phyloP scores from a whole-genome alignment of 2,329 filamentous ascomycete species.

The Monosporascus sp. region DNA sequence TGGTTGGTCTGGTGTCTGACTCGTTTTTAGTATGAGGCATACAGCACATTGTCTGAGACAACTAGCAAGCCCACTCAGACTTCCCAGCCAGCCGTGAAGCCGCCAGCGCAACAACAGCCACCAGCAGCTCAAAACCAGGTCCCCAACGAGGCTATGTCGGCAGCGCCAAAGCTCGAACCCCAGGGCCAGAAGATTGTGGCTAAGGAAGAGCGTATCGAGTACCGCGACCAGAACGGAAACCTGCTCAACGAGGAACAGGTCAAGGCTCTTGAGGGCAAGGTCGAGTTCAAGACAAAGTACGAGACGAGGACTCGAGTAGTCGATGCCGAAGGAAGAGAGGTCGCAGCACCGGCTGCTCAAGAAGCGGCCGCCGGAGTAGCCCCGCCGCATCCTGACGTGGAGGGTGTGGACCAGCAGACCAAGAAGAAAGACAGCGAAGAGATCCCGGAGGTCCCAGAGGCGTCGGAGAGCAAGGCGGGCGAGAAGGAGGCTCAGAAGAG shows the following conservation, averaged over 20 bases:
- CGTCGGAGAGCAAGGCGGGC: constrained; percentile 48
- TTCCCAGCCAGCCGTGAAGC: constrained; percentile 14
- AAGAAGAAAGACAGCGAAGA: constrained; percentile 35
- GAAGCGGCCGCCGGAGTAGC: constrained; percentile 39
- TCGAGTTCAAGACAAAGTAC: constrained; percentile 91
- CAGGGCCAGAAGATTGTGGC: constrained; percentile 41
- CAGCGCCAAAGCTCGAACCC: constrained; percentile 41
- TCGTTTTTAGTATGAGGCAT: constrained; percentile 42
- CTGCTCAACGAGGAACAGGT: constrained; percentile 80
- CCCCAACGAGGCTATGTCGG: constrained; percentile 35
- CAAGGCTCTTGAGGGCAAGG: constrained; percentile 78
- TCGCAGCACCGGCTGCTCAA: constrained; percentile 43
- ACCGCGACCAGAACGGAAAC: constrained; percentile 91
- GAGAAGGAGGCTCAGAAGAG: constrained; percentile 51
- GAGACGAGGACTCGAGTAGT: constrained; percentile 88
- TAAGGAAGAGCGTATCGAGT: constrained; percentile 81
- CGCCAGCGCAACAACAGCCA: constrained; percentile 18
- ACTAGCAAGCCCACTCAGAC: constrained; percentile 17
- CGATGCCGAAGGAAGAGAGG: constrained; percentile 72
- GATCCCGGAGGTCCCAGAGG: constrained; percentile 28
- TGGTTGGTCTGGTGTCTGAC: constrained; percentile 10
- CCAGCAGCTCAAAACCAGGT: constrained; percentile 15
- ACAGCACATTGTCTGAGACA: constrained; percentile 27
- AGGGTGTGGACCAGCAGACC: constrained; percentile 57
- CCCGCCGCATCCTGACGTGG: constrained; percentile 55